Evolutionary conservation across 1,139 yeast species (phyloP), one percentile per base, ranked within the genome.

Genomic region (Spathaspora sp.): DNA sequence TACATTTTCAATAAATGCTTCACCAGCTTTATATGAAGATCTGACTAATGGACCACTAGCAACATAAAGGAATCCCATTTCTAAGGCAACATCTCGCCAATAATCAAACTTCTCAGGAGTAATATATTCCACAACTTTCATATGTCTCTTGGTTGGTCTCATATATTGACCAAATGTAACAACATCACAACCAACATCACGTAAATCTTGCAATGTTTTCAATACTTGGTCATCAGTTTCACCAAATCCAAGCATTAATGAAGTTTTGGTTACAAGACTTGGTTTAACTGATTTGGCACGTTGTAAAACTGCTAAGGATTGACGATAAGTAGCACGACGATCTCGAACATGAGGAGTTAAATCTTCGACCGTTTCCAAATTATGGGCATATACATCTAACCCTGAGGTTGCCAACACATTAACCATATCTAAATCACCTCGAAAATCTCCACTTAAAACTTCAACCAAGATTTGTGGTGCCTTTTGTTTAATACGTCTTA

Each of bases 101-200:
- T 86, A 77, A 51, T 90, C 96, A 63, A 95, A 95, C 64, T 89
- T 90, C 56, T 88, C 97, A 0, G 99, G 99, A n/a, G 83, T 85
- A 18, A 93, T 81, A 59, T 95, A 95, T 55, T 93, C 97, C 17
- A 89, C 97, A 38, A 95, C 99, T 72, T 91, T 91, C 95, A 95
- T 89, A 65, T 95, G 99, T 60, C 98, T 83, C 70, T 89, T 93
- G 1, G 99, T 95, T 39, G 99, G 99, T 62, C 98, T 81, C 99
- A 95, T 95, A 67, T 95, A 95, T 69, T 95, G 99, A 38, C 99
- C 99, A 68, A 95, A 93, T 0, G 99, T 95, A 20, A 95, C 97
- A 45, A 95, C 96, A 60, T 95, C 99, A 64, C 96, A 95, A 7
- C 78, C 72, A 44, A 86, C 80, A 17, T 68, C 81, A 53, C 99